Percentiles rank a stretch among this genome's conserved stretches.
Conservation (phyloP, 1,139 yeast genomes). For the Debaryomycetaceae sp. region DNA sequence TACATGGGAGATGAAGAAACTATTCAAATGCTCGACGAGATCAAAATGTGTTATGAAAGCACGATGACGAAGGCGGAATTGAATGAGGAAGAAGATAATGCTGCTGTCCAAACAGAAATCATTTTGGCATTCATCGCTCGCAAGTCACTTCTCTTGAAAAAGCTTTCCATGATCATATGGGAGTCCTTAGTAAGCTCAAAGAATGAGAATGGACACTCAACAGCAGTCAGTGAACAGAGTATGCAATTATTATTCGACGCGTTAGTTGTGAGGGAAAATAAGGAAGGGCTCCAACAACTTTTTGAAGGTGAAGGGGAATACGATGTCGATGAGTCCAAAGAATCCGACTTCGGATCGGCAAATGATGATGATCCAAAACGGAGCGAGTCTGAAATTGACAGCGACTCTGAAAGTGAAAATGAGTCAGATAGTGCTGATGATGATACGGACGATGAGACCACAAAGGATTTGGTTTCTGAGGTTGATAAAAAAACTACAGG, state of each 20-base stretch:
- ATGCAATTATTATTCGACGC: slow-evolving; percentile 63
- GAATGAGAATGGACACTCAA: slow-evolving; percentile 22
- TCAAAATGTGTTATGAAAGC: slow-evolving; percentile 51
- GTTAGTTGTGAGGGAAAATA: slow-evolving; percentile 70
- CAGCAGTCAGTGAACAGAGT: slow-evolving; percentile 43
- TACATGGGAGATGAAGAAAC: slow-evolving; percentile 82
- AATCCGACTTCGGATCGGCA: slow-evolving; percentile 26
- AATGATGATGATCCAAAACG: slow-evolving; percentile 22
- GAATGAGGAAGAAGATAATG: slow-evolving; percentile 28
- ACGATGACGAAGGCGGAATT: slow-evolving; percentile 19
- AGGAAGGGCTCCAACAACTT: slow-evolving; percentile 73
- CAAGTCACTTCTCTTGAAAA: slow-evolving; percentile 67
- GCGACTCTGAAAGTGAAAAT: slow-evolving; percentile 24
- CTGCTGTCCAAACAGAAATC: slow-evolving; percentile 74
- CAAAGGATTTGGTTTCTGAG: slow-evolving; percentile 21
- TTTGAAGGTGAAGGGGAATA: slow-evolving; percentile 64
- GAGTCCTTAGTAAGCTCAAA: slow-evolving; percentile 44
- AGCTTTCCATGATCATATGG: slow-evolving; percentile 75
- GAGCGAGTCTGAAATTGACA: slow-evolving; percentile 14
- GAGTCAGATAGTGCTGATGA: slow-evolving; percentile 25
- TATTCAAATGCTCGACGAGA: slow-evolving; percentile 68
- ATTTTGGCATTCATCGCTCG: slow-evolving; percentile 72
- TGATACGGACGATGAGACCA: slow-evolving; percentile 6
- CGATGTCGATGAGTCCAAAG: slow-evolving; percentile 27
- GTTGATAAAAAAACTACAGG: slow-evolving; percentile 67